Base-by-base conservation (phyloP, 495 filamentous ascomycete genomes). In the Podospora bellae-mahoneyi region DNA sequence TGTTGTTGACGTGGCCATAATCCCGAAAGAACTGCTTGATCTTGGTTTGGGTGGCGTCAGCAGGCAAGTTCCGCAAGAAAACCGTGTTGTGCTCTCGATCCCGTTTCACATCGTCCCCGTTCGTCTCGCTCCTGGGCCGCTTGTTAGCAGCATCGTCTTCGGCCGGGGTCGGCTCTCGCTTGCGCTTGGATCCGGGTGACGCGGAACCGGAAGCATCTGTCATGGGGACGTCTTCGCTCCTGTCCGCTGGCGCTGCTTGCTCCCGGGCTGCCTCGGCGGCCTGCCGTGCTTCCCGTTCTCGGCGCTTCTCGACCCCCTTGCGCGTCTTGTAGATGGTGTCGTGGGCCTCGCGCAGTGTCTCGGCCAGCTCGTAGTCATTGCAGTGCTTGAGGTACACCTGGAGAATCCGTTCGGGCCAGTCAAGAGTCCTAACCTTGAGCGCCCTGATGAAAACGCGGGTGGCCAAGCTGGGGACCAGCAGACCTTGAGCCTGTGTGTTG, bases 331-430 rank as follows among this genome's bases (percentile, higher is more conserved):
- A 86, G 26, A 90, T 88, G 34, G 87, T 86, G 62, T 92, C 84
- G 13, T 91, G 80, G 20, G 91, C 91, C 64, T 84, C 80, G 68
- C 90, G 87, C 6, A 96, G 80, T 34, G 89, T 88, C 54, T 90
- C 85, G 5, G 90, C 86, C 60, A 87, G 84, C 74, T 95, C 93
- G 71, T 95, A 93, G 69, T 93, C 91, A 72, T 94, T 90, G 73
- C 92, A 96, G 73, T 98, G 94, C 54, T 91, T 84, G 44, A 93
- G 78, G 68, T 91, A 97, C 20, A 89, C 86, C 69, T 93, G 90
- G 77, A 97, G 83, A 55, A 97, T 84, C 74, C 91, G 91, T 76
- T 97, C 94, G 0, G 95, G 95, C 90, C 90, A 95, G 77, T 99
- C 93, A n/a, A 99, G 75, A 30, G 84, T 85, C 27, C 82, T 81